Conservation (phyloP, 1,284 basidiomycete genomes). For the Polyporus tsugae region DNA sequence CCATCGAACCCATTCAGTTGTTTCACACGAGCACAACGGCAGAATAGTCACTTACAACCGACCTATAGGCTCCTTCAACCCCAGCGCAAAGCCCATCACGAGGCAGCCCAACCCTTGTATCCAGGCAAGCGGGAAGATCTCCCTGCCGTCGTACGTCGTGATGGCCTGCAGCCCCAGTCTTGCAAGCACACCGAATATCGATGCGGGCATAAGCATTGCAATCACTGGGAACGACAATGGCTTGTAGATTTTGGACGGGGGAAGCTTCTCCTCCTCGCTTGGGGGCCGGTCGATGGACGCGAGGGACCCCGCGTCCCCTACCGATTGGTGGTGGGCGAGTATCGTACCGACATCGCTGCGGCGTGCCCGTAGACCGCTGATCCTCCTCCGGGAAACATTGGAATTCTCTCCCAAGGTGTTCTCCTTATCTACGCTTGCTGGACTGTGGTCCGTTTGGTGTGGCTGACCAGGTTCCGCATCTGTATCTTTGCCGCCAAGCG, state of each 20-base stretch:
- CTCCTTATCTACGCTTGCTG: conserved; percentile 1
- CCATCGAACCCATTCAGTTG: neutral
- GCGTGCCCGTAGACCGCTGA: conserved; percentile 10
- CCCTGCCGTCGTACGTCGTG: conserved; percentile 74
- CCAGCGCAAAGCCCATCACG: conserved; percentile 86
- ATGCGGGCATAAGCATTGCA: conserved; percentile 77
- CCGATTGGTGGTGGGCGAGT: conserved; percentile 46
- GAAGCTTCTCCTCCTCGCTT: conserved; percentile 49
- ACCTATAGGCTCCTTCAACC: conserved; percentile 74
- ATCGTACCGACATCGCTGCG: conserved; percentile 43
- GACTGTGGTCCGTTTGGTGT: conserved; percentile 1
- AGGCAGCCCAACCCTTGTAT: conserved; percentile 91
- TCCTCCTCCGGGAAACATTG: neutral
- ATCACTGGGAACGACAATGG: conserved; percentile 73
- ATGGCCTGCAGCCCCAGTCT: conserved; percentile 80
- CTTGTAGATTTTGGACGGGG: conserved; percentile 55
- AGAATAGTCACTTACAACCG: conserved; percentile 68
- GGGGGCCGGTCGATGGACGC: conserved; percentile 63
- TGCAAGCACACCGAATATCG: conserved; percentile 82
- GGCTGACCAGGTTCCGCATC: conserved; percentile 3
- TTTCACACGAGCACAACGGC: neutral
- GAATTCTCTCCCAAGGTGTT: neutral
- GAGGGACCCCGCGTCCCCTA: conserved; percentile 50
- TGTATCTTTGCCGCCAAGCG: neutral
- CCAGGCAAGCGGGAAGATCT: conserved; percentile 89